Evolutionary conservation across 2,329 filamentous ascomycete species (phyloP), one percentile per base, ranked within the genome.

Genomic region (Colletotrichum phormii): DNA sequence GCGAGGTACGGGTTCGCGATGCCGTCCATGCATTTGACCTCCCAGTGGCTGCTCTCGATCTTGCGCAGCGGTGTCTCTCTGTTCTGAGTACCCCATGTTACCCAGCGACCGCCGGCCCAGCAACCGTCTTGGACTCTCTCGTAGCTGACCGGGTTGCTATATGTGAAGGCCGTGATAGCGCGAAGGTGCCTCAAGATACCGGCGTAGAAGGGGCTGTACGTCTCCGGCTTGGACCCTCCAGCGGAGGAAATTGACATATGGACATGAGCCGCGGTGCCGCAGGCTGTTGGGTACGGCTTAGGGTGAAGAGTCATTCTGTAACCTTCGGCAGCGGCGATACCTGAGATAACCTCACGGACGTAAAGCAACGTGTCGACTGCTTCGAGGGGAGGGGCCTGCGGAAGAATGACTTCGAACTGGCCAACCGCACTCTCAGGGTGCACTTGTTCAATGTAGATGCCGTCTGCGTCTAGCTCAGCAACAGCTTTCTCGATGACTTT

Each of bases 11-110:
- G 89, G 78, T 97, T 97, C 3, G 94, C 93, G 22, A 95, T 82
- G 0, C 94, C 94, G 77, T 97, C 94, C n/a, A 96, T 78, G 67
- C 89, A 90, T 78, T 94, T 92, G 26, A 97, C 77, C 81, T 97
- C 94, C 92, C 94, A 97, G 78, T 94, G 92, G 24, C 89, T 90
- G 2, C 81, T 83, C 3, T 84, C 84, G 60, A 95, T 88, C 79
- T 92, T 91, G 13, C 94, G 89, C 11, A 97, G 84, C 0, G 94
- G 92, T 5, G 90, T 86, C 83, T 96, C 93, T 22, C 93, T 90
- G 80, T 97, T 97, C 82, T 97, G 91, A 5, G 90, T 93, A 13
- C 94, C 94, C 94, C 94, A 97, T 0, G 92, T 84, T 0, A 95
- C 89, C 91, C 92, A 95, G 8, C 91, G 89, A 0, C 93, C 93